phyloP scores from a whole-genome alignment of 1,284 basidiomycete species.

The Ceratobasidium sp. region DNA sequence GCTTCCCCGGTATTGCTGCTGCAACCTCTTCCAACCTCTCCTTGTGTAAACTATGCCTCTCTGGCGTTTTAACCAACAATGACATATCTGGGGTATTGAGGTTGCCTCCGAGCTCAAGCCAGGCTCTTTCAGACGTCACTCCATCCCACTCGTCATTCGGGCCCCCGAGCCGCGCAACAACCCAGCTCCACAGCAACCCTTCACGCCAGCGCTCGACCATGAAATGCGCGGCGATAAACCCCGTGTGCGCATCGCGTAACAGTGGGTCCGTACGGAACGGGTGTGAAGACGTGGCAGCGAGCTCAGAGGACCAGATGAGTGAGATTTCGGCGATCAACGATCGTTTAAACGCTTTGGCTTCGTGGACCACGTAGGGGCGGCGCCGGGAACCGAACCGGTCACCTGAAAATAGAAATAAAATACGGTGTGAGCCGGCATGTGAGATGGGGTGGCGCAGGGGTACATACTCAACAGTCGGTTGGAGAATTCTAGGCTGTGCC shows the following conservation, averaged over 20 bases:
- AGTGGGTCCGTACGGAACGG: conserved; percentile 43
- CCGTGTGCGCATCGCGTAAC: conserved; percentile 28
- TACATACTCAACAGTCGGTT: conserved; percentile 48
- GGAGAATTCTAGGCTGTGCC: conserved; percentile 46
- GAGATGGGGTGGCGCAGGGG: background rate
- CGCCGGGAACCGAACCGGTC: conserved; percentile 47
- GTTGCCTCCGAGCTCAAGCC: conserved; percentile 21
- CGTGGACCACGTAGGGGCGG: conserved; percentile 48
- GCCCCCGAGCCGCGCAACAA: conserved; percentile 58
- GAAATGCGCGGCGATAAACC: conserved; percentile 41
- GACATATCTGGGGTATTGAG: conserved; percentile 1
- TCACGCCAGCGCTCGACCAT: conserved; percentile 55
- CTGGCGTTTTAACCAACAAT: background rate
- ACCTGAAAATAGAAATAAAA: conserved; percentile 28
- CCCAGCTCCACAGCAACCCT: conserved; percentile 61
- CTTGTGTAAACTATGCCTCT: conserved; percentile 19
- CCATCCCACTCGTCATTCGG: conserved; percentile 55
- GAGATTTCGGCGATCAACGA: conserved; percentile 46
- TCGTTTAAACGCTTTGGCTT: conserved; percentile 46
- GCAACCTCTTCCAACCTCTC: conserved; percentile 10
- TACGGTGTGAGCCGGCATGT: background rate
- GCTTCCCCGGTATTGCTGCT: background rate
- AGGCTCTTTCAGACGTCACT: conserved; percentile 7
- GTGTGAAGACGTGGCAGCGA: conserved; percentile 42
- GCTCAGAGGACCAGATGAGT: conserved; percentile 46